A percentile compares a stretch with the other conserved stretches of the same genome.
Evolutionary conservation across 2,329 filamentous ascomycete genomes (phyloP).

Genomic region (Ilyonectria destructans): DNA sequence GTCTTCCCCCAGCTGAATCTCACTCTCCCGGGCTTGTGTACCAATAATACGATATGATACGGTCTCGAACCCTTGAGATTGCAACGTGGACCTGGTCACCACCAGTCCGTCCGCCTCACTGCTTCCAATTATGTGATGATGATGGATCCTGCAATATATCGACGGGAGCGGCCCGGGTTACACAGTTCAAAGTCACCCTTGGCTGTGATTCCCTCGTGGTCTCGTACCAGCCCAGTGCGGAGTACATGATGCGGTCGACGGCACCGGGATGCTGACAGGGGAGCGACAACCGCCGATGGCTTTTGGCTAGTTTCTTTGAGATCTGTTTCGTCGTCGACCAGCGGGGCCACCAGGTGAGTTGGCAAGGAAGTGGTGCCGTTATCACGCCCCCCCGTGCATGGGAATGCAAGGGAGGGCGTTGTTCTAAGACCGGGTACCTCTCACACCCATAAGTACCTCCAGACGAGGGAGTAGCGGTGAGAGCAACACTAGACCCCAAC

Average conservation of each 20-base stretch:
- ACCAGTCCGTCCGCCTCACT: conserved; percentile 34
- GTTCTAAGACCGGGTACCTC: conserved; percentile 43
- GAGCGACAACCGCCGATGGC: conserved; percentile 43
- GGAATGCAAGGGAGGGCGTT: conserved; percentile 44
- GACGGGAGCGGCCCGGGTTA: conserved; percentile 42
- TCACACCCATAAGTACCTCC: conserved; percentile 43
- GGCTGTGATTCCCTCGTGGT: conserved; percentile 42
- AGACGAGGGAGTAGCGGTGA: conserved; percentile 48
- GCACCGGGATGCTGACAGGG: conserved; percentile 44
- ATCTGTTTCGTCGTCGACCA: conserved; percentile 47
- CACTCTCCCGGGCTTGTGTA: conserved; percentile 6
- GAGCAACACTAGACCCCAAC: conserved; percentile 47
- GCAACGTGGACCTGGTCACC: conserved; percentile 29
- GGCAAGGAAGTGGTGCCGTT: conserved; percentile 49
- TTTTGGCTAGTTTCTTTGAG: conserved; percentile 45
- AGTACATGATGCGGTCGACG: conserved; percentile 44
- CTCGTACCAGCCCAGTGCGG: conserved; percentile 45
- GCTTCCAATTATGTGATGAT: conserved; percentile 39
- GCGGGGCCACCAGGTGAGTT: conserved; percentile 47
- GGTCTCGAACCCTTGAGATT: conserved; percentile 16
- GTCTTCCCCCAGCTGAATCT: conserved; percentile 11
- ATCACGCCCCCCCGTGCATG: conserved; percentile 47
- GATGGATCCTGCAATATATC: conserved; percentile 48
- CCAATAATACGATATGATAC: conserved; percentile 5
- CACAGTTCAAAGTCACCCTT: conserved; percentile 38